Conservation (phyloP, 2,329 filamentous ascomycete genomes). For the Beauveria bassiana region DNA sequence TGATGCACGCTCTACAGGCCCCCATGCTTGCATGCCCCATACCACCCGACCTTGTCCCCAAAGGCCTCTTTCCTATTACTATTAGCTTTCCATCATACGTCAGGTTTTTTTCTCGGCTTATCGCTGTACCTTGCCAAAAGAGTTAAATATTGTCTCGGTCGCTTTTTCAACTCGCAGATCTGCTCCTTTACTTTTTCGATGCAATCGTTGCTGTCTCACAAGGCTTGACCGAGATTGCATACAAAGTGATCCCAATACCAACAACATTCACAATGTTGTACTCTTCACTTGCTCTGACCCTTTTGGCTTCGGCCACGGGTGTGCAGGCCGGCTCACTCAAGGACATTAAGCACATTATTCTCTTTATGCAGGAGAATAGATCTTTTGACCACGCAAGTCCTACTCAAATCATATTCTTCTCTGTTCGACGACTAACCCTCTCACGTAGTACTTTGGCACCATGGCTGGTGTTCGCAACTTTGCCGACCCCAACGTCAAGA, state of each 20-base stretch:
- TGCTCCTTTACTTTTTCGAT: not conserved
- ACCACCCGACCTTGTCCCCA: not conserved
- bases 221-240: not conserved
- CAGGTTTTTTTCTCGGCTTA: not conserved
- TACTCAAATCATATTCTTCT: not conserved
- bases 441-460: conserved; percentile 41
- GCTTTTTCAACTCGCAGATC: not conserved
- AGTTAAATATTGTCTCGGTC: conserved; percentile 3
- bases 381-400: conserved; percentile 25
- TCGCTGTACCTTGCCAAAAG: conserved; percentile 3
- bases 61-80: not conserved
- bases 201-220: not conserved
- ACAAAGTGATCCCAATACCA: not conserved
- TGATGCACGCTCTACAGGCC: not conserved
- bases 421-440: not conserved
- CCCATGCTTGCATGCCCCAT: not conserved
- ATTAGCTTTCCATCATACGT: conserved; percentile 5
- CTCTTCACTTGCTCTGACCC: conserved; percentile 3
- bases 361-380: conserved; percentile 45
- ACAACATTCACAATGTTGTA: conserved; percentile 4
- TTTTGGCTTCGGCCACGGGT: conserved; percentile 16
- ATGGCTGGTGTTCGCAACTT: conserved; percentile 48
- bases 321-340: conserved; percentile 31
- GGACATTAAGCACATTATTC: conserved; percentile 49
- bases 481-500: conserved; percentile 31